Conservation (phyloP, 2,329 filamentous ascomycete genomes). For the Colletotrichum lindemuthianum region DNA sequence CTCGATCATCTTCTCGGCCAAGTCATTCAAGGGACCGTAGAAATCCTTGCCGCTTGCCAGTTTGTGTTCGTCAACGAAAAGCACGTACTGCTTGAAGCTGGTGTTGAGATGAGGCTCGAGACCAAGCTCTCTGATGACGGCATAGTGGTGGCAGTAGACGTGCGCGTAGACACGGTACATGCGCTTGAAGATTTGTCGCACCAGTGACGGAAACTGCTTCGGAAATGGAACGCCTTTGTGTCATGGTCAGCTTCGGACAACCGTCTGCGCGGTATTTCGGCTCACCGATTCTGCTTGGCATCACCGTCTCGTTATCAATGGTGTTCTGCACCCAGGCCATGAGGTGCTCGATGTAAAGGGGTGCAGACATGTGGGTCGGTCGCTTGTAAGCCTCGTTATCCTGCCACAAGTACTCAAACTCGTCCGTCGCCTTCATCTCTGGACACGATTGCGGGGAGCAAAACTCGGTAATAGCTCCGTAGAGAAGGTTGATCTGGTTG, state of each 20-base stretch:
- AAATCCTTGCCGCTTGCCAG: slow-evolving; percentile 95
- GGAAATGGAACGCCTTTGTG: slow-evolving; percentile 86
- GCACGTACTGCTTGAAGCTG: slow-evolving; percentile 99
- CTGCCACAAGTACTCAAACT: slow-evolving; percentile 99
- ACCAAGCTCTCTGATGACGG: slow-evolving; percentile 92
- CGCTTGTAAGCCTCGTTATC: slow-evolving; percentile 93
- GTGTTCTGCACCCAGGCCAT: slow-evolving; percentile 97
- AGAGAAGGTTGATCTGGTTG: slow-evolving; percentile 99
- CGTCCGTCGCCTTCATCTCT: slow-evolving; percentile 99
- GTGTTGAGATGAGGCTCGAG: slow-evolving; percentile 98
- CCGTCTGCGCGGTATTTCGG: neutral
- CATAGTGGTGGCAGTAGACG: slow-evolving; percentile 99
- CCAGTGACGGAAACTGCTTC: slow-evolving; percentile 86
- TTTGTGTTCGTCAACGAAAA: slow-evolving; percentile 97
- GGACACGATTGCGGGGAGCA: slow-evolving; percentile 97
- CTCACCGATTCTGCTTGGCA: slow-evolving; percentile 90
- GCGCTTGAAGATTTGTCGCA: slow-evolving; percentile 98
- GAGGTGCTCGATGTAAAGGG: slow-evolving; percentile 96
- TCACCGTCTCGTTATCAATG: slow-evolving; percentile 94
- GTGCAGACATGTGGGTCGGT: slow-evolving; percentile 97
- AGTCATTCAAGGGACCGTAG: slow-evolving; percentile 93
- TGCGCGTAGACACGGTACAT: slow-evolving; percentile 99
- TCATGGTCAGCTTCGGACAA: slow-evolving; percentile 27
- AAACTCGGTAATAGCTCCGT: slow-evolving; percentile 98
- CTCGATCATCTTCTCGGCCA: slow-evolving; percentile 97